Evolutionary conservation across 2,329 filamentous ascomycete species (phyloP), one percentile per base, ranked within the genome.

Genomic region (Clonostachys rosea): DNA sequence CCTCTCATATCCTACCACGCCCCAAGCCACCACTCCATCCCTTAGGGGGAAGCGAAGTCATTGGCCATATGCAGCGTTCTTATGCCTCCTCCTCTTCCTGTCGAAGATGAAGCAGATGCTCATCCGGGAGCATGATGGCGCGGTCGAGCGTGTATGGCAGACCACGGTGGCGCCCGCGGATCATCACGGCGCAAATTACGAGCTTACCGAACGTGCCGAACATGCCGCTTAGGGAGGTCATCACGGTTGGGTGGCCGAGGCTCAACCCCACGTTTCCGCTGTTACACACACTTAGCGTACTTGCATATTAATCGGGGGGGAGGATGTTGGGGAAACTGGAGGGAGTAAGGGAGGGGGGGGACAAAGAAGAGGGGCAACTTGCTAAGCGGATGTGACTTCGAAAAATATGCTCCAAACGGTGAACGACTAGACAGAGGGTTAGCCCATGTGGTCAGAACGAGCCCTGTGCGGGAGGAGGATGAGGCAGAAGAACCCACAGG

Each of bases 261-360:
- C 86, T 92, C 48, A 99, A 71, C 1, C 94, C 94, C 20, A 99
- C 94, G 1, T 94, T 99, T 52, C 94, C 95, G 59, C 64, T 67
- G 37, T 10, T 24, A 17, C 18, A 11, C 37, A 39, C 36, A 5
- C 14, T 46, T 30, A 41, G 43, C 30, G 5, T 7, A 7, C 4
- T 39, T 14, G 33, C 10, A 6, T 24, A 14, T 39, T 14, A 14
- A 14, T 39, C 36, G 11, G 10, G 16, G 16, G 34, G 24, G 2
- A 24, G 24, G 24, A 24, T 24, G 24, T 24, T 24, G 6, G 24
- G 24, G 24, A 3, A 8, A 10, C 16, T 34, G 36, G 16, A 40
- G n/a, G 34, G 30, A 39, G 36, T 39, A 14, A 3, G 11, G 6
- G 13, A 10, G 6, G 13, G 36, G 6, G 13, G 6, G 6, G n/a